Conservation (phyloP, 108 stramenopile species). For the Epithemia pelagica region DNA sequence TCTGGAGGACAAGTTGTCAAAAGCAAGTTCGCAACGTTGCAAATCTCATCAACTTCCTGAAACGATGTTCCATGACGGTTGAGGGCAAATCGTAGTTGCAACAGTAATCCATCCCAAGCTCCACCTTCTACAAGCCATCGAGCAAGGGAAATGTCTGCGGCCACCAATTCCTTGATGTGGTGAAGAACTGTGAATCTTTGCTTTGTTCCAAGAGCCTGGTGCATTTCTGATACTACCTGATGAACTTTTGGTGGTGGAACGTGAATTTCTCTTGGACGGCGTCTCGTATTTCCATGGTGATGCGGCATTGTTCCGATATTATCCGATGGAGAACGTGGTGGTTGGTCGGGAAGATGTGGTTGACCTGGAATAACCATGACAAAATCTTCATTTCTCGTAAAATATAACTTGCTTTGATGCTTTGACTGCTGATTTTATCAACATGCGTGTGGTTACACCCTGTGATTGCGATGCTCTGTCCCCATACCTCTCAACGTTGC, state of each 20-base stretch:
- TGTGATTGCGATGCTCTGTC: no score
- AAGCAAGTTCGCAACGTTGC: neutral
- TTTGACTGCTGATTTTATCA: no score
- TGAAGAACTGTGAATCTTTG: neutral
- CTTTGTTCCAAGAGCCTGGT: neutral
- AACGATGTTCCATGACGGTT: neutral
- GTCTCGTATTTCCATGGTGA: neutral
- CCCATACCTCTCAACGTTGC: no score
- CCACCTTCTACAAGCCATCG: neutral
- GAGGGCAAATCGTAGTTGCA: neutral
- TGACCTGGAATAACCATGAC: no score
- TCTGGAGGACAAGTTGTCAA: neutral
- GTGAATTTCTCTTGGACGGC: neutral
- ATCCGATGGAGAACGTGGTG: no score
- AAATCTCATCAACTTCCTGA: neutral
- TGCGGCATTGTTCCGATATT: no score
- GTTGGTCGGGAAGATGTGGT: no score
- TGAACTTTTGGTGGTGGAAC: neutral
- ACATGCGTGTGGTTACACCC: no score
- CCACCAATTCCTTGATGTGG: neutral
- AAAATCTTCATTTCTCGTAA: no score
- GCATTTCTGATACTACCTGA: neutral
- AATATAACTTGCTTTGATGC: no score
- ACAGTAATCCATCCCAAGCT: neutral
- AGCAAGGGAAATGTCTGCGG: neutral